phyloP scores from a whole-genome alignment of 2,329 filamentous ascomycete species.

The Paraconiothyrium brasiliense region DNA sequence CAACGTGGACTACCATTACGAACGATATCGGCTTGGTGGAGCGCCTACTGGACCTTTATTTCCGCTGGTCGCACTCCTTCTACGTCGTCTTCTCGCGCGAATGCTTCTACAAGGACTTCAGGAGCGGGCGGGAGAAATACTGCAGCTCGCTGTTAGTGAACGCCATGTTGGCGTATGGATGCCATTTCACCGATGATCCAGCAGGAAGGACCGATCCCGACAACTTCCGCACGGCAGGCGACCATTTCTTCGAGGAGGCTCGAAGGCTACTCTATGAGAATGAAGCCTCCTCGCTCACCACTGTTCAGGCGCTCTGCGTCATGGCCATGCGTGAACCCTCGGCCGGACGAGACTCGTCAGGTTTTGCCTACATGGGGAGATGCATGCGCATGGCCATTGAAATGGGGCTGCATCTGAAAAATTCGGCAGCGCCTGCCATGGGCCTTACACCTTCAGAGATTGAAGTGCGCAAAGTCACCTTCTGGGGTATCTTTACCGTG shows the following conservation, averaged over 20 bases:
- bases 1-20: conserved; percentile 70
- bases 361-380: conserved; percentile 76
- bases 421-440: conserved; percentile 42
- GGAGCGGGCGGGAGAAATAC: conserved; percentile 67
- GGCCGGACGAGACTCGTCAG: conserved; percentile 75
- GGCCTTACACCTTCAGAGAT: conserved; percentile 53
- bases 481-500: conserved; percentile 63
- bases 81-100: conserved; percentile 78
- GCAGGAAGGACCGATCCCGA: conserved; percentile 69
- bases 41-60: conserved; percentile 73
- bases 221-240: conserved; percentile 72
- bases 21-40: conserved; percentile 67
- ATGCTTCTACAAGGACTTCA: conserved; percentile 73
- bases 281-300: conserved; percentile 71
- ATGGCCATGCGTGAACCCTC: conserved; percentile 81
- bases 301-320: conserved; percentile 77
- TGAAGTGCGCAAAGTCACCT: conserved; percentile 61
- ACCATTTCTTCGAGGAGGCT: conserved; percentile 78
- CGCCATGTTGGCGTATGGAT: conserved; percentile 71
- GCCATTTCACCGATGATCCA: conserved; percentile 72
- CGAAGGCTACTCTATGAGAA: conserved; percentile 66
- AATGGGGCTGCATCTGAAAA: conserved; percentile 70
- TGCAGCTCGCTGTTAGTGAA: conserved; percentile 75
- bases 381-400: conserved; percentile 77
- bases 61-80: conserved; percentile 77